Conservation (phyloP, 2,329 filamentous ascomycete genomes). For the Cladophialophora exuberans region DNA sequence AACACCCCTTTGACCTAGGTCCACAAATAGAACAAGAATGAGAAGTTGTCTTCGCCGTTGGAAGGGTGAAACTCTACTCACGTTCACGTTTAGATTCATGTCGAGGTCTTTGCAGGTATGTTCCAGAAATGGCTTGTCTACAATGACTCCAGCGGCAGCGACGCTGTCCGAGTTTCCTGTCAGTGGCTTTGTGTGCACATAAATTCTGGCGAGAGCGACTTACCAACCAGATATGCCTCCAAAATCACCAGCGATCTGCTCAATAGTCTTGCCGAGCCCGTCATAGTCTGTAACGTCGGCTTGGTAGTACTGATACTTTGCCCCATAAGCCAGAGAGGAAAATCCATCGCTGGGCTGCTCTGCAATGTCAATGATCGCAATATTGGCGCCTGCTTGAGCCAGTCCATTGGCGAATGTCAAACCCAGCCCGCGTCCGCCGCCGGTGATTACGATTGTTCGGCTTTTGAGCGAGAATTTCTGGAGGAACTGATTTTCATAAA, state of each 20-base stretch:
- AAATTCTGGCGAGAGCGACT: not conserved
- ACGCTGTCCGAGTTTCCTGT: constrained; percentile 33
- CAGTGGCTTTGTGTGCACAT: not conserved
- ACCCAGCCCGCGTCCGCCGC: constrained; percentile 30
- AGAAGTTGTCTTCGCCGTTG: not conserved
- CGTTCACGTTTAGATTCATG: constrained; percentile 27
- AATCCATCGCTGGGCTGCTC: not conserved
- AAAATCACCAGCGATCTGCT: constrained; percentile 13
- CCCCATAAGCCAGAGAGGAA: not conserved
- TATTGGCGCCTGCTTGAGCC: constrained; percentile 21
- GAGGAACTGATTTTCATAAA: no score
- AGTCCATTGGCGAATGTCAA: constrained; percentile 28
- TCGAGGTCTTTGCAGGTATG: constrained; percentile 27
- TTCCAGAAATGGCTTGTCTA: constrained; percentile 16
- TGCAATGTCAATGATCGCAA: constrained; percentile 11
- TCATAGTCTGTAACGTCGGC: constrained; percentile 15
- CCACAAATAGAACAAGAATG: not conserved
- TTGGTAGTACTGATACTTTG: constrained; percentile 11
- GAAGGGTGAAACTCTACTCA: not conserved
- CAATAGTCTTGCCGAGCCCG: constrained; percentile 2
- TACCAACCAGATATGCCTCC: constrained; percentile 19
- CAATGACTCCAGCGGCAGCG: constrained; percentile 20
- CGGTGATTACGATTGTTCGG: constrained; percentile 32
- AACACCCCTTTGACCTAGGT: constrained; percentile 16
- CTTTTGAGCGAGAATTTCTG: constrained; percentile 20